Evolutionary conservation across 2,329 filamentous ascomycete species (phyloP), one percentile per base, ranked within the genome.

Genomic region (Lachnum nothofagi): DNA sequence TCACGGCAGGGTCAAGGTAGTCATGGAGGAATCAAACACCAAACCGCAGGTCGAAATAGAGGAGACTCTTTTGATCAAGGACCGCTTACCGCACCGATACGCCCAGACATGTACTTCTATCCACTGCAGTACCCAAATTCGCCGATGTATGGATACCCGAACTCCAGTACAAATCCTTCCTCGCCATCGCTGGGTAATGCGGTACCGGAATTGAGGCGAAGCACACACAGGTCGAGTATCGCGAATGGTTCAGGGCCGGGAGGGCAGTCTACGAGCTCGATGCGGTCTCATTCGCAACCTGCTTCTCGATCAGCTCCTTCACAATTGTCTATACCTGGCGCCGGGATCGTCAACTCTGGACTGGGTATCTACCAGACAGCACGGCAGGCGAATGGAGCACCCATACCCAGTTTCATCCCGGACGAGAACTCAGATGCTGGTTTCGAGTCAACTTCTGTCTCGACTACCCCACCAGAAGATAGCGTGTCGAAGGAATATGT

Each of bases 231-330:
- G 59, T 76, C 78, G 1, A 68, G 70, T 8, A 66, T 70, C 20
- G 68, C 72, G 14, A 75, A 72, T 20, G 79, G 82, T 29, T 64
- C 72, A 12, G 72, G 71, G 8, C 60, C 68, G 27, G 50, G 45
- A 35, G 66, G 70, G 31, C 66, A 72, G 44, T 71, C 78, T 22
- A 77, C 71, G 47, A 78, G 79, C 56, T 70, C 78, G n/a, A 64
- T 82, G 52, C 74, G 81, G 54, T 85, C 81, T 22, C 81, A 85
- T 61, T 84, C 81, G n/a, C 81, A 84, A 61, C 81, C 81, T 20
- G 80, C 80, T 2, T 75, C 78, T 20, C 56, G 64, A 49, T 54
- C 67, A 59, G 46, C 60, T 51, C 27, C 64, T 66, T 49, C 63
- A 57, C 62, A 49, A 47, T 60, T 48, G 60, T 58, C 45, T 67